A percentile compares a stretch with the other conserved stretches of the same genome.
Evolutionary conservation across 2,329 filamentous ascomycete species (phyloP).

Genomic region (Didymella glomerata): DNA sequence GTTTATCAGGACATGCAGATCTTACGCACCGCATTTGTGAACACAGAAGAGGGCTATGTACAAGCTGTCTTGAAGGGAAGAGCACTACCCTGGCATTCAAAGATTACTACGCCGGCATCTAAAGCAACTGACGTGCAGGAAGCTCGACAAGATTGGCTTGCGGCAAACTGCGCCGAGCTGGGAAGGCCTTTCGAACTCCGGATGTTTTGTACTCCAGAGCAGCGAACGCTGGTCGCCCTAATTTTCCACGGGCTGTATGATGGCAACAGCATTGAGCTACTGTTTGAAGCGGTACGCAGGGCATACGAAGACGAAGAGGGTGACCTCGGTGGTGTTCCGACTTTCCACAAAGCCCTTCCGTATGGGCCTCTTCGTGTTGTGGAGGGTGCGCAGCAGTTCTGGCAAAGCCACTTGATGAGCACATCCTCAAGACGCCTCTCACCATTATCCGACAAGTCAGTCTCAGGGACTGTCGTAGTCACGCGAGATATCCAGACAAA

Average conservation of each 20-base stretch:
- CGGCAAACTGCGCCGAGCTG: conserved; percentile 55
- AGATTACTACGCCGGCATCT: conserved; percentile 40
- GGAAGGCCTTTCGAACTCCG: conserved; percentile 63
- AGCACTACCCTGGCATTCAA: conserved; percentile 11
- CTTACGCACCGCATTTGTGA: conserved; percentile 75
- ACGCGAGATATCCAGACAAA: conserved; percentile 55
- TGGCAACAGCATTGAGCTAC: conserved; percentile 75
- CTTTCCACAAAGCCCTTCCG: conserved; percentile 72
- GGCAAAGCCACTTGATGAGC: conserved; percentile 65
- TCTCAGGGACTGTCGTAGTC: conserved; percentile 31
- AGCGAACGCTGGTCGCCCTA: conserved; percentile 64
- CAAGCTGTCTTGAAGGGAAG: conserved; percentile 70
- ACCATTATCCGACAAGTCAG: conserved; percentile 29
- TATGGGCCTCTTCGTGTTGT: conserved; percentile 70
- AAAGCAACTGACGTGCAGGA: not conserved
- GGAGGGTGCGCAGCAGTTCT: conserved; percentile 69
- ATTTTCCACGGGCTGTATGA: conserved; percentile 92
- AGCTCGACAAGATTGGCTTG: conserved; percentile 32
- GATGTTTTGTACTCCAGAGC: conserved; percentile 47
- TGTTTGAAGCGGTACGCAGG: conserved; percentile 67
- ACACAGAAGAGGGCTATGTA: conserved; percentile 77
- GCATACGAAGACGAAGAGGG: conserved; percentile 57
- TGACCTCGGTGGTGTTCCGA: conserved; percentile 52
- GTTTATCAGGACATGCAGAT: conserved; percentile 67
- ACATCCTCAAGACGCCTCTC: conserved; percentile 47